These are phyloP conservation scores for Colletotrichum magnum DNA, from an alignment of 2,329 filamentous ascomycete genomes.

Conservation along the genomic window DNA sequence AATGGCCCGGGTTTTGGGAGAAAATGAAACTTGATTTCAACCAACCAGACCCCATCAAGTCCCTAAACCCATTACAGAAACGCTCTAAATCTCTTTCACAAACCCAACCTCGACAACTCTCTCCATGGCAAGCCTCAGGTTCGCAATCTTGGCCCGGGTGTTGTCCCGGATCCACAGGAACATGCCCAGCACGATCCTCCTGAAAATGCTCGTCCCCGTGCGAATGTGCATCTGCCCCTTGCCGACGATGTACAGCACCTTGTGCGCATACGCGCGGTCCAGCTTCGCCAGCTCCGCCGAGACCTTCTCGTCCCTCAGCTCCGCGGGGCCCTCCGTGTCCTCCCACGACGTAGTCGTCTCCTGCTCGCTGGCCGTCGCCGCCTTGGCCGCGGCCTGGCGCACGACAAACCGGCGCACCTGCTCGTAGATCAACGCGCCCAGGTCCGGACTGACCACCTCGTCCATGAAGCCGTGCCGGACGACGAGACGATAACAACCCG, in stretches of 20 bases:
- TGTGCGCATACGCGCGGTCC: constrained; percentile 59
- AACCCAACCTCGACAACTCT: constrained; percentile 78
- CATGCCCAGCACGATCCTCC: constrained; percentile 62
- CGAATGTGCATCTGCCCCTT: constrained; percentile 73
- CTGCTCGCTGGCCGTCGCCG: constrained; percentile 37
- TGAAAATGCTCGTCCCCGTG: constrained; percentile 55
- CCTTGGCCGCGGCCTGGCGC: constrained; percentile 45
- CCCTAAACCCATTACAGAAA: background rate
- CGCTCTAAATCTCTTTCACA: constrained; percentile 71
- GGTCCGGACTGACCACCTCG: constrained; percentile 75
- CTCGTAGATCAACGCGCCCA: constrained; percentile 72
- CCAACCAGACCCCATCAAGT: too few relatives aligned
- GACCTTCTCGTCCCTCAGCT: constrained; percentile 44
- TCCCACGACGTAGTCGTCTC: constrained; percentile 28
- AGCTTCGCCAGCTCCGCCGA: constrained; percentile 60
- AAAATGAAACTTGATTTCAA: too few relatives aligned
- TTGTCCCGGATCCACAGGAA: constrained; percentile 79
- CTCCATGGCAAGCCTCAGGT: constrained; percentile 71
- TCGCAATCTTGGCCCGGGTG: constrained; percentile 75
- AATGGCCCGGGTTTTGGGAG: too few relatives aligned
- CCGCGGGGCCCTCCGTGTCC: constrained; percentile 32
- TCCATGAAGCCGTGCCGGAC: constrained; percentile 82
- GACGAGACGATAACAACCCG: constrained; percentile 77
- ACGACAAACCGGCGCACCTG: constrained; percentile 67
- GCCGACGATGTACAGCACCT: constrained; percentile 71